Evolutionary conservation across 345 rosid species (phyloP).

Genomic region (Salix dunnii): DNA sequence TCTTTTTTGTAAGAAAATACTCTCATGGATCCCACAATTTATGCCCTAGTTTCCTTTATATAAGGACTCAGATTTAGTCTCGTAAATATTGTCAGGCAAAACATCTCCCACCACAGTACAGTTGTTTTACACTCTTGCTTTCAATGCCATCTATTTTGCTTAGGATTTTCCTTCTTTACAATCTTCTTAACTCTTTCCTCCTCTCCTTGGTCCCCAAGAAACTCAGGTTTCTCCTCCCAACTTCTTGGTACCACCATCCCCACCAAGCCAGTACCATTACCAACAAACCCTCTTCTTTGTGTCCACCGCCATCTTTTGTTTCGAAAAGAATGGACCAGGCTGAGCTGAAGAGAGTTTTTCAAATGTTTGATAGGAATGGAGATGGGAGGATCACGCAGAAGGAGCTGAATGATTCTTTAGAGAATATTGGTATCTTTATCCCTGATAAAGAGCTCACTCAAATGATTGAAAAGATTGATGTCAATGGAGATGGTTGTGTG

Average conservation of each 20-base stretch:
- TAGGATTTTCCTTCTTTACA: constrained; percentile 49
- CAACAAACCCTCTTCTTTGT: not conserved
- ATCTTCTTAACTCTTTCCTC: constrained; percentile 39
- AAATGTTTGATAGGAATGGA: constrained; percentile 74
- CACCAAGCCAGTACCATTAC: not conserved
- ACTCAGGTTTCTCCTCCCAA: constrained; percentile 38
- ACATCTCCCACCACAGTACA: not conserved
- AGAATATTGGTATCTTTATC: constrained; percentile 65
- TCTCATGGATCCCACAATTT: not conserved
- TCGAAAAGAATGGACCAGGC: constrained; percentile 38
- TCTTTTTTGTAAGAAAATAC: not conserved
- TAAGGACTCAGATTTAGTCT: not conserved
- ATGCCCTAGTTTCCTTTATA: not conserved
- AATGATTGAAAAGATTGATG: constrained; percentile 24
- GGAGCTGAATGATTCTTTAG: constrained; percentile 61
- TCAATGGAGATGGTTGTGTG: constrained; percentile 26
- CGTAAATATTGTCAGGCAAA: not conserved
- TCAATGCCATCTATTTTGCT: constrained; percentile 34
- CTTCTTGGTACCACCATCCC: constrained; percentile 33
- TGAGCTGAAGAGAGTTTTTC: constrained; percentile 68
- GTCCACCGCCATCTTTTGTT: not conserved
- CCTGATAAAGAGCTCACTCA: constrained; percentile 53
- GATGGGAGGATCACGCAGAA: constrained; percentile 64
- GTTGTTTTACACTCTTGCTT: not conserved
- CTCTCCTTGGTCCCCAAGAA: constrained; percentile 52